Conservation (phyloP, 768 basidiomycete genomes). For the Suillus tomentosus region DNA sequence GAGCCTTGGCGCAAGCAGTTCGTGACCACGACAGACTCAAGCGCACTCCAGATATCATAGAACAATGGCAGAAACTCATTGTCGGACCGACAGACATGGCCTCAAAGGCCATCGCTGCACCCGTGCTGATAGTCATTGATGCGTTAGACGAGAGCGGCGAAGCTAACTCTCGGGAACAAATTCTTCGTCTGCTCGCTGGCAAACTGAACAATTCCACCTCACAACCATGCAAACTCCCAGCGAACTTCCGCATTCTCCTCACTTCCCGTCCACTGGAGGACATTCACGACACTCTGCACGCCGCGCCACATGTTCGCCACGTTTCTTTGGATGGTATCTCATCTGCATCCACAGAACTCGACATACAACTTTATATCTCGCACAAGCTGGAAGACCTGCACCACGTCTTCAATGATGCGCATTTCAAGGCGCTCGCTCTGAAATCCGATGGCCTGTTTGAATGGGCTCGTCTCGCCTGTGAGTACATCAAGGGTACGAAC, state of each 20-base stretch:
- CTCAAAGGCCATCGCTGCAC: slow-evolving; percentile 15
- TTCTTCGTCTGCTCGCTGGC: slow-evolving; percentile 18
- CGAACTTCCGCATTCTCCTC: slow-evolving; percentile 20
- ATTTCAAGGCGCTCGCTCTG: too few relatives aligned
- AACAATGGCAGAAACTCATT: slow-evolving; percentile 23
- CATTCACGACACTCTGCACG: too few relatives aligned
- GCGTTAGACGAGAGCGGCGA: slow-evolving; percentile 23
- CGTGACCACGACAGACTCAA: not conserved
- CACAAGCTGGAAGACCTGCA: too few relatives aligned
- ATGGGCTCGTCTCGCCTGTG: too few relatives aligned
- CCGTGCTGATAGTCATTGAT: slow-evolving; percentile 29
- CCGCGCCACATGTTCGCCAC: too few relatives aligned
- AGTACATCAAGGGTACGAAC: too few relatives aligned
- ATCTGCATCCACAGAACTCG: too few relatives aligned
- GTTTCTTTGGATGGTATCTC: too few relatives aligned
- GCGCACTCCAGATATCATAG: not conserved
- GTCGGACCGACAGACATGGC: slow-evolving; percentile 11
- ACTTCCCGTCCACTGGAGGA: slow-evolving; percentile 13
- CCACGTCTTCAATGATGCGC: too few relatives aligned
- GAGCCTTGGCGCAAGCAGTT: not conserved
- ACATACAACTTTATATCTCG: too few relatives aligned
- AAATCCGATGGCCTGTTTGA: too few relatives aligned
- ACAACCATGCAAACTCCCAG: not conserved
- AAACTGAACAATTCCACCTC: not conserved
- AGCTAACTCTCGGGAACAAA: slow-evolving; percentile 7